Evolutionary conservation across 164 flowering plant species (phyloP), one percentile per base, ranked within the genome.

Genomic region (Dillenia suffruticosa): DNA sequence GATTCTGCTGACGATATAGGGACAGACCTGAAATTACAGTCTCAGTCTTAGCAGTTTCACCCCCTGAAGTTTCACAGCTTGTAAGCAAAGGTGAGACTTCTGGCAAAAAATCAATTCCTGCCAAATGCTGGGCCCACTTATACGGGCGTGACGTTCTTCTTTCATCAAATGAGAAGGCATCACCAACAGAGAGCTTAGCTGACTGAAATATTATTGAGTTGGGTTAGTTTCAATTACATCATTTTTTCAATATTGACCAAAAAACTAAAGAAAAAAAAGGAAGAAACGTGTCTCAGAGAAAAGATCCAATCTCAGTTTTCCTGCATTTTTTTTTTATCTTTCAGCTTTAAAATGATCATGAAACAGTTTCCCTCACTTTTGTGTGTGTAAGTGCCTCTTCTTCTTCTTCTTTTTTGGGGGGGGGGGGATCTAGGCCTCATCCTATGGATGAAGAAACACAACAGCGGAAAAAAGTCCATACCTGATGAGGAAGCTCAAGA

Each of bases 61-160:
- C 64, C 59, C 70, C 70, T 61, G 65, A 64, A 69, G 74, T 62
- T 68, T 76, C 95, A 51, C 58, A 57, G 46, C 58, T 70, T 61
- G 76, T 66, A 56, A 86, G 74, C 67, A 86, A 54, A 43, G 92
- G 92, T 8, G 97, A 73, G 51, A 85, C 77, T 75, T 95, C 99
- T 0, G 97, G 97, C 75, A 95, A 74, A 67, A 95, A 85, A 73
- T 92, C 97, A 57, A 95, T 86, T 67, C 97, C 99, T 9, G 89
- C 96, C 78, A 95, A 72, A 77, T 95, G 97, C 64, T 95, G 99
- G 63, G 85, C 92, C 97, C 99, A 95, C 76, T 88, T 95, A 71
- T 88, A 92, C 44, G 99, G 97, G 17, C 97, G 85, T 52, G 77
- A 81, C 50, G 74, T 64, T 74, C 85, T 84, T 65, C 49, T 85